Percentiles rank a stretch among this genome's conserved stretches.
Conservation (phyloP, 2,329 filamentous ascomycete genomes). For the Exserohilum rostratum region DNA sequence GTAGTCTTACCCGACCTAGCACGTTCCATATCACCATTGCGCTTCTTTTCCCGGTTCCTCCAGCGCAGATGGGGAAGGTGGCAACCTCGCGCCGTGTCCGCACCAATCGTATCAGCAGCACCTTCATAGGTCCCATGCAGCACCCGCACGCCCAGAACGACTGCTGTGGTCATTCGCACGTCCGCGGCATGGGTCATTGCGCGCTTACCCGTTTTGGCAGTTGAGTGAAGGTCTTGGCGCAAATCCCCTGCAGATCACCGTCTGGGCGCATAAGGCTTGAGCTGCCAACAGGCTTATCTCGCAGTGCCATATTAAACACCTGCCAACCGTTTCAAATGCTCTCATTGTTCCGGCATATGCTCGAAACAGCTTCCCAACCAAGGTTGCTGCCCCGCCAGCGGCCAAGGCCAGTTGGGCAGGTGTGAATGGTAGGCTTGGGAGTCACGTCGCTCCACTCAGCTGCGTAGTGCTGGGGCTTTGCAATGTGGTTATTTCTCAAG, state of each 20-base stretch:
- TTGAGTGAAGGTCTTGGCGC: conserved; percentile 10
- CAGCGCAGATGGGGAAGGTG: conserved; percentile 11
- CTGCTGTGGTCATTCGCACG: neutral
- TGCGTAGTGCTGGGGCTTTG: neutral
- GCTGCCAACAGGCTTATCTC: conserved; percentile 21
- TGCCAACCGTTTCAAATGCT: conserved; percentile 9
- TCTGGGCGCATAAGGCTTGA: conserved; percentile 15
- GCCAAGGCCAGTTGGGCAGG: conserved; percentile 38
- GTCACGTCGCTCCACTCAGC: neutral
- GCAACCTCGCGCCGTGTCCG: neutral
- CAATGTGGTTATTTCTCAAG: neutral
- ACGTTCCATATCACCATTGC: neutral
- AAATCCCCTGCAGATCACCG: conserved; percentile 21
- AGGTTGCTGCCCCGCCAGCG: conserved; percentile 28
- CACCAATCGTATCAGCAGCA: conserved; percentile 4
- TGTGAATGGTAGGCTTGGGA: conserved; percentile 19
- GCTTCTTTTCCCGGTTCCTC: conserved; percentile 1
- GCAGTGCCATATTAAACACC: conserved; percentile 34
- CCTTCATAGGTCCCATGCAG: neutral
- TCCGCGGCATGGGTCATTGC: neutral
- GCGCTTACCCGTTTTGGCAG: conserved; percentile 20
- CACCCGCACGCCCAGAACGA: neutral
- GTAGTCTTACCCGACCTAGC: too few species aligned
- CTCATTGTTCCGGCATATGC: conserved; percentile 4
- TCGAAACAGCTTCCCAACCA: conserved; percentile 31